Evolutionary conservation across 176 grass and related monocot species (phyloP), one percentile per base, ranked within the genome.

Genomic region (Pontederia crassipes): DNA sequence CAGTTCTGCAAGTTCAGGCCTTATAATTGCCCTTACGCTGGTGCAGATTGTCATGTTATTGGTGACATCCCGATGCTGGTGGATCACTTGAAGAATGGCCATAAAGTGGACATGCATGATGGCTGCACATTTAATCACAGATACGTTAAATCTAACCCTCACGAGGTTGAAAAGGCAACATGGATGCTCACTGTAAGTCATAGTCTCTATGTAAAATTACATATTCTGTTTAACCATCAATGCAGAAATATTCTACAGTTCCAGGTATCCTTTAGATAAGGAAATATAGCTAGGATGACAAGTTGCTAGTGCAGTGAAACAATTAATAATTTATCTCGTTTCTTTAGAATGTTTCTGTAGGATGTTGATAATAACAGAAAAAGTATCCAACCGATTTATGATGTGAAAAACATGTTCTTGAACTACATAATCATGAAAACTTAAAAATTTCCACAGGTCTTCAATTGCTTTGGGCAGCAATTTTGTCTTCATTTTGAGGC

Each of bases 141-240:
- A 12, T 72, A 54, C 8, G 70, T 72, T 40, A 62, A 72, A 49
- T 32, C 70, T 9, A 54, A 72, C n/a, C 70, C 70, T 15, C 49
- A 62, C 35, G 70, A 72, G 47, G 70, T 72, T 17, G 70, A 72
- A 62, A 72, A 72, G 35, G 69, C 69, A 0, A 72, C 69, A 12
- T 72, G 69, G 69, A 72, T 72, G 70, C 70, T 72, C 70, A 72
- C 70, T 10, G 70, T 72, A 61, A 72, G 69, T n/a, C 52, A 7
- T 65, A 27, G 0, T 1, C 12, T 45, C 27, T 62, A 45, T 10
- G 7, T 62, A 10, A 40, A 40, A 3, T 40, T 40, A 40, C 32
- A 40, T 40, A 40, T 40, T 40, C 32, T 7, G 6, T 40, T 40
- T 40, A 40, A 40, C 32, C 32, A 40, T 40, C 32, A 40, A 40